These are phyloP conservation scores for Acorus calamus DNA, from an alignment of 106 monocot genomes.

Conservation along the genomic window DNA sequence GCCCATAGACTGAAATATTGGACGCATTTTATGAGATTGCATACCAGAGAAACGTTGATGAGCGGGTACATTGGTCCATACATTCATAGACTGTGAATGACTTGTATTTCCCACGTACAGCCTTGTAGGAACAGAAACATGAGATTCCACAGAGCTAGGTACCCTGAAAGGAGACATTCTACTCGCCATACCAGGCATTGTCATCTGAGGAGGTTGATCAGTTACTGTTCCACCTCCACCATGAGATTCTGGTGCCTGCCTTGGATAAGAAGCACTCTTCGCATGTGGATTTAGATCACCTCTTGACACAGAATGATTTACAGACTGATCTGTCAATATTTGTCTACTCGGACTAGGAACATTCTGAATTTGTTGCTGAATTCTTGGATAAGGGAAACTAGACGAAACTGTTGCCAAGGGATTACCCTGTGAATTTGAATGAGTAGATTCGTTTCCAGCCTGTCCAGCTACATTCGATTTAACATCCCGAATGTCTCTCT, in stretches of 20 bases:
- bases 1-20: constrained; percentile 41
- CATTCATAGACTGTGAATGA: constrained; percentile 25
- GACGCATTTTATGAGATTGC: constrained; percentile 28
- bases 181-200: constrained; percentile 9
- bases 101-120: constrained; percentile 4
- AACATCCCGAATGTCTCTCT: background rate
- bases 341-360: constrained; percentile 17
- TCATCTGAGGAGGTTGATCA: constrained; percentile 19
- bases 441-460: background rate
- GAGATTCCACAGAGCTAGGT: constrained; percentile 11
- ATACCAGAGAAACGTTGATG: constrained; percentile 31
- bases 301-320: constrained; percentile 6
- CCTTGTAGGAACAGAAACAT: constrained; percentile 10
- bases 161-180: constrained; percentile 27
- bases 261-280: constrained; percentile 7
- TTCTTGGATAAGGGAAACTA: constrained; percentile 7
- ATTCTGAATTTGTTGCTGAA: constrained; percentile 2
- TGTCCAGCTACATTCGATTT: constrained; percentile 10
- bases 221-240: constrained; percentile 2
- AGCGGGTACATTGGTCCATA: constrained; percentile 57
- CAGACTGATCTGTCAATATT: constrained; percentile 8
- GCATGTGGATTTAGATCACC: constrained; percentile 9
- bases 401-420: background rate
- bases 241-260: constrained; percentile 25
- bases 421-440: constrained; percentile 5